phyloP scores from a whole-genome alignment of 768 basidiomycete genomes.

The Trametes cingulata region DNA sequence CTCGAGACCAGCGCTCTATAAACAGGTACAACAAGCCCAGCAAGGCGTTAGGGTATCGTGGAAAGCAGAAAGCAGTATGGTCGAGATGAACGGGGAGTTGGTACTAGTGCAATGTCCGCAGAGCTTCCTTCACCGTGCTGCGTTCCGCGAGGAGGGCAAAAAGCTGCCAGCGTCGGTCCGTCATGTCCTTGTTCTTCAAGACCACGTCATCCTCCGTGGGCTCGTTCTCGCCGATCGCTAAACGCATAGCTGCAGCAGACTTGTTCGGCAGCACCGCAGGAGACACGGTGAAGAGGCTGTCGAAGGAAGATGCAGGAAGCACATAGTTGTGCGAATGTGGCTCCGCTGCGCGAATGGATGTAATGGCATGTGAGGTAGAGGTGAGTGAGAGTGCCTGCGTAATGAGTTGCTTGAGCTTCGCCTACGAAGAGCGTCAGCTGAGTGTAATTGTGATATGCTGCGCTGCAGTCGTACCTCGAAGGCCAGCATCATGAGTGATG shows the following conservation, averaged over 20 bases:
- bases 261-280: conserved; percentile 79
- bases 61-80: not conserved
- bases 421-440: conserved; percentile 40
- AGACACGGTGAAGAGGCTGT: conserved; percentile 74
- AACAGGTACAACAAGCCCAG: not conserved
- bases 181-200: conserved; percentile 54
- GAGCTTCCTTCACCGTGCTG: conserved; percentile 66
- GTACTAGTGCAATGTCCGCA: conserved; percentile 40
- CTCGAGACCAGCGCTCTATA: not conserved
- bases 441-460: not conserved
- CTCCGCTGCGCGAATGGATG: conserved; percentile 66
- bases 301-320: conserved; percentile 70
- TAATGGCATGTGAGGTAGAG: conserved; percentile 72
- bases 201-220: conserved; percentile 53
- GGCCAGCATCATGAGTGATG: conserved; percentile 72
- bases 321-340: conserved; percentile 40
- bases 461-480: conserved; percentile 58
- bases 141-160: conserved; percentile 73
- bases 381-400: conserved; percentile 79
- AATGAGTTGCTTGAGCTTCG: conserved; percentile 81
- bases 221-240: conserved; percentile 58
- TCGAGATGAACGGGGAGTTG: not conserved
- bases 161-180: conserved; percentile 76
- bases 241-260: conserved; percentile 74
- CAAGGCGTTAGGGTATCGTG: not conserved